Conservation (phyloP, 768 basidiomycete genomes). For the Termitomyces sp. region DNA sequence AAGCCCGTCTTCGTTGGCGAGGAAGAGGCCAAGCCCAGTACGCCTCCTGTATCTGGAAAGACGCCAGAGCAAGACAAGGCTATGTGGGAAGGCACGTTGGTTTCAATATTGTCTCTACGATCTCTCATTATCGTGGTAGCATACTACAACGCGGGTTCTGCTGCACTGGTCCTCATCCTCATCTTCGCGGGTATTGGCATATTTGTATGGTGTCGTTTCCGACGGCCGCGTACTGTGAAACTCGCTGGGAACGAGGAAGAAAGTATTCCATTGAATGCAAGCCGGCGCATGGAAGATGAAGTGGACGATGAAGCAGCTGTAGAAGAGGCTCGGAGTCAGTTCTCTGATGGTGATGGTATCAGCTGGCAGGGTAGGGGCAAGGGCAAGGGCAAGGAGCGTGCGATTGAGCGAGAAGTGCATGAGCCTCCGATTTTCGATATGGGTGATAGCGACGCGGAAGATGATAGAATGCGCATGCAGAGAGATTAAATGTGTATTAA, state of each 20-base stretch:
- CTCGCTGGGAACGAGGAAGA: constrained; percentile 54
- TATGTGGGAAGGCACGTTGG: constrained; percentile 82
- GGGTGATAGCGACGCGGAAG: constrained; percentile 53
- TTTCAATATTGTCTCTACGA: neutral
- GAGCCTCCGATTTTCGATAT: constrained; percentile 53
- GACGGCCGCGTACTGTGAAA: constrained; percentile 40
- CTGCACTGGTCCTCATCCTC: constrained; percentile 77
- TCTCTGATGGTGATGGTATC: constrained; percentile 7
- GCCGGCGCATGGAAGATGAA: constrained; percentile 44
- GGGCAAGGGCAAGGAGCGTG: constrained; percentile 55
- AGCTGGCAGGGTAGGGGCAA: constrained; percentile 42
- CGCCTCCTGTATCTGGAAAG: constrained; percentile 44
- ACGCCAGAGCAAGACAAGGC: constrained; percentile 78
- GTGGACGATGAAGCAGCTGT: constrained; percentile 26
- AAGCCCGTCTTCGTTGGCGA: constrained; percentile 63
- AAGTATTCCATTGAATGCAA: constrained; percentile 60
- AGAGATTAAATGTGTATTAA: constrained; percentile 7
- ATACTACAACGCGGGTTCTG: constrained; percentile 94
- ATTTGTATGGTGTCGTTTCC: constrained; percentile 78
- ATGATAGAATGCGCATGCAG: constrained; percentile 26
- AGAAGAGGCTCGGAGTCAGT: constrained; percentile 26
- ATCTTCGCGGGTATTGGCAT: constrained; percentile 63
- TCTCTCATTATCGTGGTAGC: constrained; percentile 39
- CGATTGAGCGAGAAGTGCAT: constrained; percentile 25
- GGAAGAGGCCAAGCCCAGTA: constrained; percentile 31